These are phyloP conservation scores for Auricularia sp. DNA, from an alignment of 768 basidiomycete species.

Conservation along the genomic window DNA sequence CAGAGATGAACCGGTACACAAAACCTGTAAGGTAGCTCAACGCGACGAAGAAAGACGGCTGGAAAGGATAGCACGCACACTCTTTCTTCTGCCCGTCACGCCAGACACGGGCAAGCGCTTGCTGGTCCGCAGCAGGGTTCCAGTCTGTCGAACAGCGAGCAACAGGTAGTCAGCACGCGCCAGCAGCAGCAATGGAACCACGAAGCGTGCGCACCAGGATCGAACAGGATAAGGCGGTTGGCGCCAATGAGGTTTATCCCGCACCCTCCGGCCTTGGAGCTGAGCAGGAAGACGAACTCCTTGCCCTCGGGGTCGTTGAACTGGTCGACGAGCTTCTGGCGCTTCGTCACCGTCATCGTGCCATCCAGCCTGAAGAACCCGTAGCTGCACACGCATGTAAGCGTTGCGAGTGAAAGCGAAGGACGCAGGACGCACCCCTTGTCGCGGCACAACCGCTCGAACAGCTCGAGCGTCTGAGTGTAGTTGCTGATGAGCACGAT, in stretches of 20 bases:
- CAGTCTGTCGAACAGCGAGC: slow-evolving; percentile 49
- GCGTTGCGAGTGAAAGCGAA: neutral
- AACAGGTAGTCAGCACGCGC: neutral
- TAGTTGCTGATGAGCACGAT: slow-evolving; percentile 96
- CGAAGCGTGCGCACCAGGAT: slow-evolving; percentile 53
- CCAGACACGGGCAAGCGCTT: slow-evolving; percentile 97
- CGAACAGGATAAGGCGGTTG: slow-evolving; percentile 89
- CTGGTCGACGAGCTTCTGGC: slow-evolving; percentile 91
- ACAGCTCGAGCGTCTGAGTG: slow-evolving; percentile 88
- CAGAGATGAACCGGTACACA: slow-evolving; percentile 95
- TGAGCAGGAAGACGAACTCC: slow-evolving; percentile 89
- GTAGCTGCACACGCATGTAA: slow-evolving; percentile 46
- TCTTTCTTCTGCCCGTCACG: slow-evolving; percentile 99
- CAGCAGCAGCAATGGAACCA: neutral
- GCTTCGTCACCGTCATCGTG: slow-evolving; percentile 83
- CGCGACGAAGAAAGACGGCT: neutral
- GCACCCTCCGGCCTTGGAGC: slow-evolving; percentile 92
- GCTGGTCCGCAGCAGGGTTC: slow-evolving; percentile 98
- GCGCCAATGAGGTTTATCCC: slow-evolving; percentile 97
- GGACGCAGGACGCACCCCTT: slow-evolving; percentile 51
- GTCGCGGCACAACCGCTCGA: slow-evolving; percentile 75
- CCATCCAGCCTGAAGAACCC: slow-evolving; percentile 88
- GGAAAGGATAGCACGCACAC: slow-evolving; percentile 41
- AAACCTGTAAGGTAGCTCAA: slow-evolving; percentile 49
- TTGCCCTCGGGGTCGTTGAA: slow-evolving; percentile 90